Evolutionary conservation across 2,329 filamentous ascomycete species (phyloP).

Genomic region (Penicillium brevicompactum): DNA sequence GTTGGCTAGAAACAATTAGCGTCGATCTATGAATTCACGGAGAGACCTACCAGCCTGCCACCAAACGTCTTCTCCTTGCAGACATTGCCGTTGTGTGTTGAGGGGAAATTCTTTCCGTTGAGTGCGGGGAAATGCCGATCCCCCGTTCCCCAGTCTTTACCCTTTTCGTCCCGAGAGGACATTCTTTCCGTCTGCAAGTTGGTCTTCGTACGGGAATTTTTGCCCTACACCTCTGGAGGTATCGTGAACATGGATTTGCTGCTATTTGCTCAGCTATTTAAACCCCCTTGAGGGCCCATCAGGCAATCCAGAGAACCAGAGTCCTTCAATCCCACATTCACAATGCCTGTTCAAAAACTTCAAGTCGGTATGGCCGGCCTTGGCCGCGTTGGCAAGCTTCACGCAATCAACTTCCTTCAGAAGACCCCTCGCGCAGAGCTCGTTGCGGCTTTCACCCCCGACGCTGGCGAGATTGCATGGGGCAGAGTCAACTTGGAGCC

Average conservation of each 20-base stretch:
- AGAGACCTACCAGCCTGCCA: slow-evolving; percentile 23
- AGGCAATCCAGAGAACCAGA: neutral
- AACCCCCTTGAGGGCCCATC: slow-evolving; percentile 4
- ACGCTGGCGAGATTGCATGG: slow-evolving; percentile 50
- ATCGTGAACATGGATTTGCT: neutral
- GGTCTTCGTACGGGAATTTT: neutral
- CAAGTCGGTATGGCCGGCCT: slow-evolving; percentile 51
- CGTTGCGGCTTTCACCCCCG: slow-evolving; percentile 50
- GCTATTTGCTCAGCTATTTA: slow-evolving; percentile 10
- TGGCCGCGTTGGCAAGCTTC: slow-evolving; percentile 51
- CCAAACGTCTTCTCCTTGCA: slow-evolving; percentile 19
- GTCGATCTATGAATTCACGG: neutral
- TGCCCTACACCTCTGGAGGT: neutral
- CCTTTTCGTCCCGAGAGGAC: neutral
- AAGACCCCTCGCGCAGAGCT: slow-evolving; percentile 50
- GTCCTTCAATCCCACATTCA: neutral
- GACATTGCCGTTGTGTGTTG: slow-evolving; percentile 15
- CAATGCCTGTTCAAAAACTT: slow-evolving; percentile 34
- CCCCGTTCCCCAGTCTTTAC: slow-evolving; percentile 3
- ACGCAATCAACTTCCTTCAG: slow-evolving; percentile 50
- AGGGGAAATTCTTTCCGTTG: slow-evolving; percentile 15
- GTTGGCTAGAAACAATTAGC: slow-evolving; percentile 17
- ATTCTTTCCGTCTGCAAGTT: slow-evolving; percentile 15
- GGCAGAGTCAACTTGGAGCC: slow-evolving; percentile 52
- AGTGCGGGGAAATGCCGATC: slow-evolving; percentile 10